Evolutionary conservation across 2,329 filamentous ascomycete genomes (phyloP).

Genomic region (Pleomassaria siparia): DNA sequence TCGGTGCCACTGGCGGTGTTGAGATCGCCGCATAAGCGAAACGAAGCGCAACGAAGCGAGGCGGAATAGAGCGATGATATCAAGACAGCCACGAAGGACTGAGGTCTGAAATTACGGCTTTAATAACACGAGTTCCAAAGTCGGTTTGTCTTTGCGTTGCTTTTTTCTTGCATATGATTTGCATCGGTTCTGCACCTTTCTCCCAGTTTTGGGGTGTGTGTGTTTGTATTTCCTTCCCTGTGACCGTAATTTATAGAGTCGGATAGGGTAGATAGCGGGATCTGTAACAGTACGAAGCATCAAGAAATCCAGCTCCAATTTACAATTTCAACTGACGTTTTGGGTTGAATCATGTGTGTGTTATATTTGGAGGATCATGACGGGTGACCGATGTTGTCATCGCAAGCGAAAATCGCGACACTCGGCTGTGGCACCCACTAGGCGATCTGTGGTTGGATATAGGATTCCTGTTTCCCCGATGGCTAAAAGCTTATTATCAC

Average conservation of each 20-base stretch:
- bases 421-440: not conserved
- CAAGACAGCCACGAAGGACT: conserved; percentile 30
- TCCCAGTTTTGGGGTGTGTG: conserved; percentile 12
- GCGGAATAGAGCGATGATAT: conserved; percentile 25
- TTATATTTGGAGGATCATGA: not conserved
- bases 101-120: conserved; percentile 16
- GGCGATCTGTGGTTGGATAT: not conserved
- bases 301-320: conserved; percentile 1
- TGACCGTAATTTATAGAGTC: conserved; percentile 1
- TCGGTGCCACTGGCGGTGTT: conserved; percentile 68
- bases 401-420: not conserved
- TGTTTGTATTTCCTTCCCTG: not conserved
- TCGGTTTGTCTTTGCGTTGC: conserved; percentile 26
- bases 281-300: not conserved
- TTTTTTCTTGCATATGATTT: conserved; percentile 33
- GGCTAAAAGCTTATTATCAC: not conserved
- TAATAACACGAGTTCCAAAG: conserved; percentile 23
- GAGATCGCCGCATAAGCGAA: conserved; percentile 27
- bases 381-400: not conserved
- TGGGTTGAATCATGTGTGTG: too few species aligned
- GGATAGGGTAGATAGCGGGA: not conserved
- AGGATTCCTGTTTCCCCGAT: not conserved
- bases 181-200: conserved; percentile 18
- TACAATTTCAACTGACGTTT: not conserved
- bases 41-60: too few species aligned